Evolutionary conservation across 164 flowering plant species (phyloP), one percentile per base, ranked within the genome.

Genomic region (Akebia trifoliata): DNA sequence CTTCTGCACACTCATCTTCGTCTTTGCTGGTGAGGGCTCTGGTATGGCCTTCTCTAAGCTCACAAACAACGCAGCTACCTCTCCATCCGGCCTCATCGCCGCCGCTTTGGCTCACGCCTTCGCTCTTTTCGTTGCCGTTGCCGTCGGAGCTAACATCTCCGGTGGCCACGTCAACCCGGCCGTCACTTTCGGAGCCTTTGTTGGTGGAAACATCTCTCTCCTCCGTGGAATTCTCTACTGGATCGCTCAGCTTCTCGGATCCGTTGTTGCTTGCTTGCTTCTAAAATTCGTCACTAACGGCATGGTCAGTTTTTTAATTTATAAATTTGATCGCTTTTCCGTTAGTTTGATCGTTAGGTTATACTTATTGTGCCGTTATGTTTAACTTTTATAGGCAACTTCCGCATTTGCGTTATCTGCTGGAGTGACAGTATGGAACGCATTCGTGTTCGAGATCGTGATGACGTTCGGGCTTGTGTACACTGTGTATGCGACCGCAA

Each of bases 391-490:
- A 39, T 60, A 71, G 75, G 40, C 71, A 0, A 71, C 67, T 1
- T 56, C 75, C 1, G 83, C 81, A 0, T 83, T 81, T 36, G 35
- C 73, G 4, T 50, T 83, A 39, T 66, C 81, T 0, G 45, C 87
- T 0, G 85, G 83, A 0, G 88, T 83, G 15, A 62, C 76, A 0
- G 81, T 70, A 20, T 76, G 76, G 79, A 75, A 80, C 63, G 96
- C 86, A 1, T 50, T 83, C 14, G 78, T 83, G n/a, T 63, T 88
- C 30, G 96, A 88, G 80, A 77, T 85, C 51, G 85, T 85, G 67
- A 82, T 88, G 90, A 85, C 96, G 0, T 88, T 88, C 51, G 90
- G 87, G 1, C 62, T 85, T 18, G 95, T 87, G 15, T 87, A 87
- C 84, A 87, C 95, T 0, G 87, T 87, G 9, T 84, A 81, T 70